These are phyloP conservation scores for Paraurostyla sp. DNA, from an alignment of 73 alveolate genomes.

Conservation along the genomic window DNA sequence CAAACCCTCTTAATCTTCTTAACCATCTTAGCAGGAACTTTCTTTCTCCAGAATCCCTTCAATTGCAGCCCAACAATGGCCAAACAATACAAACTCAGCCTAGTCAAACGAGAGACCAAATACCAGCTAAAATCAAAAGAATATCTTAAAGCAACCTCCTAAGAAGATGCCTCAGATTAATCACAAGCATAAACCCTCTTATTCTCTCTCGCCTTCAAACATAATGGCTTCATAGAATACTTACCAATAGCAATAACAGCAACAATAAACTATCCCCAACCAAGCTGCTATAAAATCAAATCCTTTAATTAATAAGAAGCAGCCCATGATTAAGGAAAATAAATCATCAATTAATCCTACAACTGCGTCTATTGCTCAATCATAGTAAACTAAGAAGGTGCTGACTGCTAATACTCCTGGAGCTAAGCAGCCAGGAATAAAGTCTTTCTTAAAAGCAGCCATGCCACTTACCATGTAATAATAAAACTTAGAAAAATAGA, in stretches of 20 bases:
- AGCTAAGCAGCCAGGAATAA: background rate
- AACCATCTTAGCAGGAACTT: slow-evolving; percentile 14
- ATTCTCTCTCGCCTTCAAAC: slow-evolving; percentile 43
- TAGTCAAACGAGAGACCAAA: slow-evolving; percentile 7
- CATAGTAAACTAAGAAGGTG: background rate
- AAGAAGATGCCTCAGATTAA: background rate
- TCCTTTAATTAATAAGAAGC: background rate
- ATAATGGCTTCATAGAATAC: slow-evolving; percentile 10
- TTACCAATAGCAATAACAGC: background rate
- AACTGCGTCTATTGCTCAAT: background rate
- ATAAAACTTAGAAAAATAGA: background rate
- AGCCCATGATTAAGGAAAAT: background rate
- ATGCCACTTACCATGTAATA: background rate
- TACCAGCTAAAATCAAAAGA: slow-evolving; percentile 18
- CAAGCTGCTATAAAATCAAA: background rate
- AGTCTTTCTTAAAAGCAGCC: slow-evolving; percentile 39
- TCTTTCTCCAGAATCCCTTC: slow-evolving; percentile 50
- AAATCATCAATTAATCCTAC: background rate
- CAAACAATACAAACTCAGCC: no score
- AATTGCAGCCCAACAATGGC: slow-evolving; percentile 26
- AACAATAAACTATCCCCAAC: background rate
- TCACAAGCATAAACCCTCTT: slow-evolving; percentile 52
- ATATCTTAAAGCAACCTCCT: background rate
- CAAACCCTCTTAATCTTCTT: background rate
- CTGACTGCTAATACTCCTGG: background rate